Conservation (phyloP, 345 rosid species). For the Populus euphratica region DNA sequence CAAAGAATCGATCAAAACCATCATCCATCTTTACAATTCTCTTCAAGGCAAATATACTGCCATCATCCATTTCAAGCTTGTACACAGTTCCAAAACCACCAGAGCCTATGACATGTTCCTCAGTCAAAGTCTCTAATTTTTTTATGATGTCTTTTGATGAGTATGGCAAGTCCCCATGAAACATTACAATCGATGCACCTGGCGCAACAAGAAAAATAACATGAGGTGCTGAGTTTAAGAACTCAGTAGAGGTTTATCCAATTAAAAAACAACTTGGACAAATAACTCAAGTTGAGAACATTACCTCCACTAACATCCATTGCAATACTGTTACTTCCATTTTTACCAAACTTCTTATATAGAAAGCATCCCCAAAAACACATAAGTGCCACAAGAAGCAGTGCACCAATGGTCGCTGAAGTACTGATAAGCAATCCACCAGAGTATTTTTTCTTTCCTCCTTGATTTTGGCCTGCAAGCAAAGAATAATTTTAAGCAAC, state of each 20-base stretch:
- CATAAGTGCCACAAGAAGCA: slow-evolving; percentile 98
- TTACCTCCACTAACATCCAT: slow-evolving; percentile 90
- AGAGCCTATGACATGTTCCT: slow-evolving; percentile 81
- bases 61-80: slow-evolving; percentile 96
- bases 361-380: slow-evolving; percentile 99
- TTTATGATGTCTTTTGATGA: slow-evolving; percentile 93
- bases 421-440: slow-evolving; percentile 84
- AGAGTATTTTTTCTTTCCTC: slow-evolving; percentile 59
- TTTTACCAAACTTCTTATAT: slow-evolving; percentile 91
- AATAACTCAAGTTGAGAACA: slow-evolving; percentile 21
- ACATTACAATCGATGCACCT: slow-evolving; percentile 98
- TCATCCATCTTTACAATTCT: slow-evolving; percentile 82
- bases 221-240: slow-evolving; percentile 4
- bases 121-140: slow-evolving; percentile 76
- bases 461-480: slow-evolving; percentile 59
- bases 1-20: slow-evolving; percentile 92
- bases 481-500: slow-evolving; percentile 18
- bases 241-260: not conserved
- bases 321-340: slow-evolving; percentile 64
- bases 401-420: slow-evolving; percentile 90
- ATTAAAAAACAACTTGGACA: not conserved
- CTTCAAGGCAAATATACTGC: slow-evolving; percentile 85
- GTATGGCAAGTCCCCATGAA: slow-evolving; percentile 96
- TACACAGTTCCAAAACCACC: slow-evolving; percentile 98
- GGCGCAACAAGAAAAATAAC: slow-evolving; percentile 21